Base-by-base conservation (phyloP, 2,329 filamentous ascomycete genomes). In the Coniochaeta prunicola region DNA sequence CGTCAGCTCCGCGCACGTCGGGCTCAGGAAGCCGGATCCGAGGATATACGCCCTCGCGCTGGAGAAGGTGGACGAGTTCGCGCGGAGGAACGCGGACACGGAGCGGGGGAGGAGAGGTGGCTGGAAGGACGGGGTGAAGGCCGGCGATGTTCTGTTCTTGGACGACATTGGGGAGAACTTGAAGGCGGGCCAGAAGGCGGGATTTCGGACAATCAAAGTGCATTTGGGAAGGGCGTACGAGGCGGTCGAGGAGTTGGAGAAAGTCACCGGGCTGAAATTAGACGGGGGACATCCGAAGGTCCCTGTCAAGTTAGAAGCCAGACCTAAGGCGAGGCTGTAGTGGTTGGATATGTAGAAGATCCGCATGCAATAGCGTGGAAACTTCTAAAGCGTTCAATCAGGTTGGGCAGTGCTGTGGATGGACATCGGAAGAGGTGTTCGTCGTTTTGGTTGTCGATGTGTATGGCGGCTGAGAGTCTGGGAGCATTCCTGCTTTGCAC, bases 121-220 rank as follows among this genome's bases (percentile, higher is more conserved):
- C 4, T 82, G 80, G 77, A 72, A 71, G 17, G 73, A 75, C 6
- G 76, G 80, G 0, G 77, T 96, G 9, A 71, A 75, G 59, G 75
- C 88, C 0, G 76, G 76, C 0, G 91, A 97, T 58, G 78, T 97
- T 50, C 74, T 96, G 4, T 99, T 99, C 70, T 74, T 97, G 56
- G 94, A 97, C 70, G 92, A 97, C 67, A 96, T 99, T 70, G 94
- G 94, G 1, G 87, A 92, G 73, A 99, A 99, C 70, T 73, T 97
- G 59, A 94, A 92, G 77, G 87, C 82, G 50, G 94, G 86, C 1
- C 89, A 80, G 73, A 80, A 80, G 55, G 76, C 86, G 24, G 93
- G 93, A 0, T 87, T 97, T 71, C 75, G 80, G 59, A 97, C 93
- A 0, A 82, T 97, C 64, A 96, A 93, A 74, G 94, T 97, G 1